These are phyloP conservation scores for Ligustrum vulgare DNA, from an alignment of 257 asterid species.

Conservation along the genomic window DNA sequence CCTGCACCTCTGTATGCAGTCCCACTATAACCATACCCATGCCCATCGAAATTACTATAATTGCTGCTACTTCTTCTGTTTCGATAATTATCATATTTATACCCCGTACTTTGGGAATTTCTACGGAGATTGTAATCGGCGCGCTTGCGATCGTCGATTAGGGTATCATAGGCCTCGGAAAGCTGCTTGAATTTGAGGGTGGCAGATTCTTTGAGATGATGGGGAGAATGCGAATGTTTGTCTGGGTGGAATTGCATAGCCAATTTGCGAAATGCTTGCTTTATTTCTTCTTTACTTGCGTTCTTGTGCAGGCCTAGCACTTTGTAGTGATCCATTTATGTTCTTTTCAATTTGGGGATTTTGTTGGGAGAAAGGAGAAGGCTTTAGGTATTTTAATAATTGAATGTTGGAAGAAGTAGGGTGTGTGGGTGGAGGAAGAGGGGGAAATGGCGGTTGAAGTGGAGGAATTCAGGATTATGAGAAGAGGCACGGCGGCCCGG, in stretches of 20 bases:
- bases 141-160: constrained; percentile 68
- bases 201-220: constrained; percentile 48
- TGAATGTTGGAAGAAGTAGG: not conserved
- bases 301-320: constrained; percentile 52
- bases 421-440: not conserved
- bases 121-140: constrained; percentile 62
- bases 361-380: not conserved
- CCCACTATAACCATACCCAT: constrained; percentile 40
- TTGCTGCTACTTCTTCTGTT: constrained; percentile 24
- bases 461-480: not conserved
- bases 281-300: constrained; percentile 85
- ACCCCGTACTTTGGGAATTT: constrained; percentile 23
- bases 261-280: constrained; percentile 70
- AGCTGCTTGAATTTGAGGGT: constrained; percentile 70
- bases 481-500: constrained; percentile 1
- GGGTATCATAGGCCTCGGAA: constrained; percentile 82
- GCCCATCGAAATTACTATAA: constrained; percentile 28
- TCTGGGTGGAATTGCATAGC: constrained; percentile 94
- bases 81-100: constrained; percentile 21
- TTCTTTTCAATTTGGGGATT: not conserved
- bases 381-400: not conserved
- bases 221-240: constrained; percentile 73
- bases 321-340: constrained; percentile 70
- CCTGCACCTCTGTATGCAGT: constrained; percentile 40
- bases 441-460: not conserved